Base-by-base conservation (phyloP, 148 eudicot genomes). In the Salicornia ramosissima region DNA sequence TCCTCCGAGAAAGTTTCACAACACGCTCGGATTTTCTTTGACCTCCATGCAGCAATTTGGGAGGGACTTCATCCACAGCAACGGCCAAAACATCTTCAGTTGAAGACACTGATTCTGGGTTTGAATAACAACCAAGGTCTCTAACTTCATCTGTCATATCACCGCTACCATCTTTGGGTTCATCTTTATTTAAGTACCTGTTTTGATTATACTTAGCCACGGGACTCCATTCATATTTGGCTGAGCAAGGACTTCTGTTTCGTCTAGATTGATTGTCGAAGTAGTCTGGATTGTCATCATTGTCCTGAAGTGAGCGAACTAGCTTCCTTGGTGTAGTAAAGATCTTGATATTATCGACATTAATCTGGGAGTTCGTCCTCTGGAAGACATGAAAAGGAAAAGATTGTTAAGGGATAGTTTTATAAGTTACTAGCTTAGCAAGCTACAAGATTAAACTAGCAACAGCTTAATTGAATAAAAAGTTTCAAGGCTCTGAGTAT, bases 241-340 rank as follows among this genome's bases (percentile, higher is more conserved):
- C 76, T n/a, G 80, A 67, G 68, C 52, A 73, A 18, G 86, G 84
- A 52, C 90, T 88, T 70, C 84, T 82, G 40, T 43, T 56, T 16
- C 70, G 70, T 78, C 81, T 83, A 25, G 40, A 46, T 66, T 75
- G 86, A 45, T 75, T 80, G 64, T 57, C 78, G 40, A 77, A 74
- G 60, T 78, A 77, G 74, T 82, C 59, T 40, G 81, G 75, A 49
- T 67, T 53, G 52, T 58, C 83, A 64, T 80, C 86, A 68, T 80
- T 79, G 71, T 85, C 89, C 71, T 90, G 96, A 70, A 88, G 92
- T 22, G 92, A 87, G 54, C 55, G 83, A 60, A 90, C 77, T 31
- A 90, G 98, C 78, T 85, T 88, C 76, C 92, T 85, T 45, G 95
- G 95, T 28, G 98, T 90, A 28, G 84, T 70, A 71, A 82, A 90